Evolutionary conservation across 2,329 filamentous ascomycete species (phyloP), one percentile per base, ranked within the genome.

Genomic region (Cercospora nicotianae): DNA sequence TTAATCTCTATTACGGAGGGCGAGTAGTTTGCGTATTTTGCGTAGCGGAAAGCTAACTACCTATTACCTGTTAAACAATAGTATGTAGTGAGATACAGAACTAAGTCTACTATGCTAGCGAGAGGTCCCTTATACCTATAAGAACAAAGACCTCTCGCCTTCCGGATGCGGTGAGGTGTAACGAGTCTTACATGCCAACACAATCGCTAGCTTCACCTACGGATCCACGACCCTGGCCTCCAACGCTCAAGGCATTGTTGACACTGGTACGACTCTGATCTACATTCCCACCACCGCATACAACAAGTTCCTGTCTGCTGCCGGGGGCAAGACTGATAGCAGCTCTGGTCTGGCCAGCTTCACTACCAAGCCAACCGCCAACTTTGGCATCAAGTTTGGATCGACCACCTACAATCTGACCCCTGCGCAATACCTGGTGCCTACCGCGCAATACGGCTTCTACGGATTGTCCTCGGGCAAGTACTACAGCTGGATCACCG

Each of bases 241-340:
- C 8, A 66, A 71, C n/a, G 78, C 79, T 55, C 77, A 79, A 53
- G 77, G 75, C 3, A 79, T 83, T 57, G 72, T 83, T 12, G 82
- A 84, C 73, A 80, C 77, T 1, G 81, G 80, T 31, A 81, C 79
- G 6, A 75, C 73, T 2, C 71, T 79, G 26, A 81, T 79, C 70
- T 80, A 80, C 68, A 71, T 83, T 12, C 82, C 82, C 0, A 70
- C 75, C 2, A 63, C 67, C 1, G 69, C 82, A 10, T 69, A 72
- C 64, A 71, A 68, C 64, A 65, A 64, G 16, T 73, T 72, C 67
- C 61, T 69, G 20, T 67, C 65, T n/a, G 67, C 68, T n/a, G 59
- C 64, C 23, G 69, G 72, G 23, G 70, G 70, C n/a, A 51, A 7
- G 1, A 72, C 69, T 28, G 72, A 73, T 65, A 68, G 63, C 68